Evolutionary conservation across 148 eudicot genomes (phyloP).

Genomic region (Amaranthus palmeri): DNA sequence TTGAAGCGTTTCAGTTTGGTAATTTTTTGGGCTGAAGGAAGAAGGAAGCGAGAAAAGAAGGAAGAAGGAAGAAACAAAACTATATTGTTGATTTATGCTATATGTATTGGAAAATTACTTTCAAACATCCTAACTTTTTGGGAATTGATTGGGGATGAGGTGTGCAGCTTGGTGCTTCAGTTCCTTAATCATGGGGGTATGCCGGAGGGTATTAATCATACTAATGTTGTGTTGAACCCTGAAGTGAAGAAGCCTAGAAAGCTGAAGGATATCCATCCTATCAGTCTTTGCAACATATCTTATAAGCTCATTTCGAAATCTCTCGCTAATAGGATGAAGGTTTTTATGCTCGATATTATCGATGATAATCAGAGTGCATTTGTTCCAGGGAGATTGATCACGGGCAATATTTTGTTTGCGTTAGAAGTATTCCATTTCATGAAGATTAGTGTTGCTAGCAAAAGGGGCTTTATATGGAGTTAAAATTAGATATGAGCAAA

Average conservation of each 20-base stretch:
- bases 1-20: no score
- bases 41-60: no score
- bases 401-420: not conserved
- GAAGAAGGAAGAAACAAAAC: no score
- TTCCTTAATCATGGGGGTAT: no score
- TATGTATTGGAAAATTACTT: no score
- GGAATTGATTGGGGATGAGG: no score
- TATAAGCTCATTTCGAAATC: not conserved
- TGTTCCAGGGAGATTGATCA: not conserved
- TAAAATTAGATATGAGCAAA: not conserved
- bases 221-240: no score
- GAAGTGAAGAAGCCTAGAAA: not conserved
- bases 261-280: not conserved
- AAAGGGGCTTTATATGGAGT: not conserved
- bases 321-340: not conserved
- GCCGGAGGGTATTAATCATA: no score
- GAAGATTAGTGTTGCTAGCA: not conserved
- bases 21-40: no score
- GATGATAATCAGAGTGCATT: not conserved
- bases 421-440: not conserved
- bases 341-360: not conserved
- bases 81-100: no score
- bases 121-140: no score
- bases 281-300: not conserved
- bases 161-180: no score